phyloP scores from a whole-genome alignment of 495 filamentous ascomycete genomes.

The Penicillium psychrofluorescens region DNA sequence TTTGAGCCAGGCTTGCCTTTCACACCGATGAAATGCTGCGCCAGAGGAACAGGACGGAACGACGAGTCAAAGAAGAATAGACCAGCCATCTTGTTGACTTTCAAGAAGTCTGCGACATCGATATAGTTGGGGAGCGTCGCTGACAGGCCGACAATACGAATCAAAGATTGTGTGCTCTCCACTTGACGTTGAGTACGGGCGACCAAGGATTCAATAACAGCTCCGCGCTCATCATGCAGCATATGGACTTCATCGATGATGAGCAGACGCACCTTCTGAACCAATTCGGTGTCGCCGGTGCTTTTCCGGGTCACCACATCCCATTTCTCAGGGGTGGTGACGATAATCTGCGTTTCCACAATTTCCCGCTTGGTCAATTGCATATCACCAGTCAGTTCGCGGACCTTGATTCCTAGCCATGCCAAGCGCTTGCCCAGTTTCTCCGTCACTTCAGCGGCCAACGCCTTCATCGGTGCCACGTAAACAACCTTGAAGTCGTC shows the following conservation, averaged over 20 bases:
- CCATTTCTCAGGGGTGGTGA: slow-evolving; percentile 99
- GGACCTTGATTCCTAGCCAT: slow-evolving; percentile 83
- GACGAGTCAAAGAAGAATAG: slow-evolving; percentile 96
- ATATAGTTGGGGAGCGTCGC: slow-evolving; percentile 94
- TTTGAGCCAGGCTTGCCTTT: slow-evolving; percentile 82
- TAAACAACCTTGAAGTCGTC: slow-evolving; percentile 75
- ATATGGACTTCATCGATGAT: slow-evolving; percentile 99
- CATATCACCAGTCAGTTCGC: slow-evolving; percentile 97
- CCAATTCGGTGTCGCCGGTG: slow-evolving; percentile 92
- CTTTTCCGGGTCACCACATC: slow-evolving; percentile 96
- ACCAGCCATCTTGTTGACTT: slow-evolving; percentile 87
- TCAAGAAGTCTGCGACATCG: slow-evolving; percentile 94
- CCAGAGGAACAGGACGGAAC: slow-evolving; percentile 90
- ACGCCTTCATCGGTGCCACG: slow-evolving; percentile 65
- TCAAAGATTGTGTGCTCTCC: slow-evolving; percentile 94
- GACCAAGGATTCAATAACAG: slow-evolving; percentile 90
- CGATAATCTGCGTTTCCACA: slow-evolving; percentile 91
- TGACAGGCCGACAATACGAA: slow-evolving; percentile 90
- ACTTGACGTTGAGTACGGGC: slow-evolving; percentile 93
- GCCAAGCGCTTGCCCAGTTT: slow-evolving; percentile 91
- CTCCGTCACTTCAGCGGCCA: slow-evolving; percentile 91
- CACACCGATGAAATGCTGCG: slow-evolving; percentile 95
- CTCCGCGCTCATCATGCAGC: slow-evolving; percentile 96
- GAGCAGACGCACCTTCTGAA: slow-evolving; percentile 91
- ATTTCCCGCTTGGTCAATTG: slow-evolving; percentile 97